These are phyloP conservation scores for Polygonum aviculare DNA, from an alignment of 148 eudicot species.

Conservation along the genomic window DNA sequence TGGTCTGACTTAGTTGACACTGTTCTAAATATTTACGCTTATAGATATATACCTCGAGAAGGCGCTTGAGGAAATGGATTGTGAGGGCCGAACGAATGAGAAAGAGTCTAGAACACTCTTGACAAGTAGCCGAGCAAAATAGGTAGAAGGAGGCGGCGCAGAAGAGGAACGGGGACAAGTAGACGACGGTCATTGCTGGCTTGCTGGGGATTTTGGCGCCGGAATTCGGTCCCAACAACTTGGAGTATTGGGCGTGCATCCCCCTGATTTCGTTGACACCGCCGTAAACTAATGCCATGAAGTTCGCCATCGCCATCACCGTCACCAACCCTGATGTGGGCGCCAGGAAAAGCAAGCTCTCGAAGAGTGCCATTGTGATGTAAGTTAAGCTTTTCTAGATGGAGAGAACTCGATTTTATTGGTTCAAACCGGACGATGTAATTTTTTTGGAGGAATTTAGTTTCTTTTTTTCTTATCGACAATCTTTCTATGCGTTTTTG, in stretches of 20 bases:
- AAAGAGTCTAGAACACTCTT: conserved; percentile 26
- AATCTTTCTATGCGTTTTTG: too few species aligned
- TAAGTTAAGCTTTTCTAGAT: too few species aligned
- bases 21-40: too few species aligned
- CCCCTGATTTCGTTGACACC: conserved; percentile 27
- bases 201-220: conserved; percentile 18
- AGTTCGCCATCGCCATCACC: conserved; percentile 13
- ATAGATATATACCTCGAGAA: conserved; percentile 34
- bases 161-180: conserved; percentile 32
- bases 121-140: conserved; percentile 6
- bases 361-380: not conserved
- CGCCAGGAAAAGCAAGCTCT: conserved; percentile 20
- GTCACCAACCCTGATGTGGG: conserved; percentile 23
- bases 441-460: too few species aligned
- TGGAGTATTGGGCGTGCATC: conserved; percentile 33
- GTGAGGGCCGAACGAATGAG: conserved; percentile 30
- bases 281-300: conserved; percentile 3
- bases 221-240: conserved; percentile 10
- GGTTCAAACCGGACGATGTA: too few species aligned
- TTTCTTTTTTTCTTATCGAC: too few species aligned
- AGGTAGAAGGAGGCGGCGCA: conserved; percentile 22
- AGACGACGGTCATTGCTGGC: conserved; percentile 30
- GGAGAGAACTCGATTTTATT: too few species aligned
- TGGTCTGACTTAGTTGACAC: too few species aligned
- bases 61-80: conserved; percentile 39